Evolutionary conservation across 805 yeast species (phyloP), one percentile per base, ranked within the genome.

Genomic region (Zygosaccharomyces siamensis): DNA sequence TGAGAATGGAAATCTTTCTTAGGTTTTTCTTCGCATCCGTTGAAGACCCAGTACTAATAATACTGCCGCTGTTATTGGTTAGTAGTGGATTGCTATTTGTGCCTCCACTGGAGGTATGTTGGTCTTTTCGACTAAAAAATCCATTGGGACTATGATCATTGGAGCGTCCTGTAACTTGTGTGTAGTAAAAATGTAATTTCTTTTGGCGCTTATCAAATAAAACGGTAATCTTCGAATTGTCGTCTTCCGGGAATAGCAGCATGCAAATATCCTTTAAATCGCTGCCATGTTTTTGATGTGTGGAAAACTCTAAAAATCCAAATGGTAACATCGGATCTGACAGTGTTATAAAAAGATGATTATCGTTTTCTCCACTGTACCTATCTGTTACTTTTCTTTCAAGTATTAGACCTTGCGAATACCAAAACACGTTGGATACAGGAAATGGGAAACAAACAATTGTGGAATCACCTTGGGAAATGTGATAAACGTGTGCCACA

Each of bases 261-360:
- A 66, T 49, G 27, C 54, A 49, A 5, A 55, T 39, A 47, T 58
- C 41, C 20, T 26, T 47, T 32, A 50, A 33, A 27, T 47, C 46
- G 52, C 45, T 75, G 68, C 61, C 79, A 61, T 54, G 74, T 76
- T 52, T 68, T 63, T 8, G 77, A 67, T 59, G 73, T 45, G 89
- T 80, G 0, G 89, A 80, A 0, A 92, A 81, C 0, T 81, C 80
- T 4, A 89, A 77, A 4, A 80, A 70, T 2, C 95, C 89, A 48
- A 86, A 74, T 3, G 87, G 93, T 2, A 80, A 78, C 51, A 84
- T 68, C 0, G 96, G 92, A 61, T 87, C 95, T 1, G 81, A 74
- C 50, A 89, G 62, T 0, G 95, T 81, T 46, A 88, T 71, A 55
- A 86, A 84, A 45, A 70, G 66, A 36, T 58, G 59, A 16, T 50